phyloP scores from a whole-genome alignment of 163 green algal species.

The Prototheca wickerhamii region DNA sequence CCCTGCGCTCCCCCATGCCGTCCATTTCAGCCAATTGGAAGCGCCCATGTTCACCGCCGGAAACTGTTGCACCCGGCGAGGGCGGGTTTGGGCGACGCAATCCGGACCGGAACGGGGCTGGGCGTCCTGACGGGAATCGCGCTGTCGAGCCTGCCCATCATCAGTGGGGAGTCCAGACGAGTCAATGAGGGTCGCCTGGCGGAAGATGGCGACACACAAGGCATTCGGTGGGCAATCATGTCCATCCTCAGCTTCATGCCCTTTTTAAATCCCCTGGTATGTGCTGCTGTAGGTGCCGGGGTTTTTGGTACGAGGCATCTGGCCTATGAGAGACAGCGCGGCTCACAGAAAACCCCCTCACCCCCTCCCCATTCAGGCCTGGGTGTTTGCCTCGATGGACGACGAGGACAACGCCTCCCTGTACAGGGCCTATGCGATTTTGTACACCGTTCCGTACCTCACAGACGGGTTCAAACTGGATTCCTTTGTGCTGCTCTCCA shows the following conservation, averaged over 20 bases:
- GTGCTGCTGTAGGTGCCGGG: neutral
- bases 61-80: too few species aligned
- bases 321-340: neutral
- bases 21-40: too few species aligned
- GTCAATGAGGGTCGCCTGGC: slow-evolving; percentile 15
- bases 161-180: slow-evolving; percentile 18
- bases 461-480: slow-evolving; percentile 41
- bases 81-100: neutral
- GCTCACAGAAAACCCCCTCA: neutral
- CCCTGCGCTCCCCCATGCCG: too few species aligned
- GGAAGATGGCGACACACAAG: slow-evolving; percentile 16
- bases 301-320: neutral
- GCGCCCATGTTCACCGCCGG: too few species aligned
- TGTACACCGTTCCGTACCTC: slow-evolving; percentile 48
- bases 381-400: slow-evolving; percentile 42
- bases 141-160: slow-evolving; percentile 20
- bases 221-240: slow-evolving; percentile 46
- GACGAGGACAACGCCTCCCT: slow-evolving; percentile 22
- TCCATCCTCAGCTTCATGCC: slow-evolving; percentile 38
- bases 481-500: slow-evolving; percentile 25
- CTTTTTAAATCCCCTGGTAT: slow-evolving; percentile 42
- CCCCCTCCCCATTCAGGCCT: slow-evolving; percentile 26
- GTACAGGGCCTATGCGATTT: slow-evolving; percentile 37
- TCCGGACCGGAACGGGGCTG: slow-evolving; percentile 2
- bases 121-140: slow-evolving; percentile 9